Base-by-base conservation (phyloP, 805 yeast species). In the Suhomyces sp. region DNA sequence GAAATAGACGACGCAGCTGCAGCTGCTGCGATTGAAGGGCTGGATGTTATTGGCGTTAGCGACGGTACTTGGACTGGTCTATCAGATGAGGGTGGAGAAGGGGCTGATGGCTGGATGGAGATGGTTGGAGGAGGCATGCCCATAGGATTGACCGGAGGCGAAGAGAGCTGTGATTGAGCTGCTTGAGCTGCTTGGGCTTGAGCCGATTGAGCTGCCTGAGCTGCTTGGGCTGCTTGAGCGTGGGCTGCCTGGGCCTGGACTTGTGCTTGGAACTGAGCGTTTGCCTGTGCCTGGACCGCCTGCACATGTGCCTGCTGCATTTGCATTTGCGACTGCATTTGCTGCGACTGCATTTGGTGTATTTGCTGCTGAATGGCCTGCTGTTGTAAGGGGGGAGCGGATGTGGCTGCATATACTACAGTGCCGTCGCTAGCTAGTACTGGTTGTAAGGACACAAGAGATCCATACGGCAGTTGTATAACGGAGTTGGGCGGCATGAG, bases 401-500 rank as follows among this genome's bases (percentile, higher is more conserved):
- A 19, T 15, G 51, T 42, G 41, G 44, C 53, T 1, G 57, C 54
- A 27, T 51, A 56, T 42, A 56, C 52, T 15, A 56, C 54, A n/a
- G 47, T 40, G 8, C 59, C 57, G 40, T 54, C 55, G 46, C 48
- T 52, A 10, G 57, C 54, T 31, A 56, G 27, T 44, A 56, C 54
- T 10, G 59, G 59, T 42, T 55, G 58, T 29, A 57, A 36, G 19
- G 53, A 29, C 7, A 57, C 56, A 33, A 55, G 47, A 15, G 53
- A 51, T 5, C 50, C 55, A 23, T 46, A 49, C 12, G 50, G 55
- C 31, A 46, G 36, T 17, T 47, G 54, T 24, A 51, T 51, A 13
- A 51, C 50, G 9, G 50, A 23, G 9, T 44, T 29, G 4, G 48
- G 31, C 7, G 48, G 48, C n/a, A 46, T 19, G 10, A 29, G 38